phyloP scores from a whole-genome alignment of 441 rosid species.

The Erysimum pusillum region DNA sequence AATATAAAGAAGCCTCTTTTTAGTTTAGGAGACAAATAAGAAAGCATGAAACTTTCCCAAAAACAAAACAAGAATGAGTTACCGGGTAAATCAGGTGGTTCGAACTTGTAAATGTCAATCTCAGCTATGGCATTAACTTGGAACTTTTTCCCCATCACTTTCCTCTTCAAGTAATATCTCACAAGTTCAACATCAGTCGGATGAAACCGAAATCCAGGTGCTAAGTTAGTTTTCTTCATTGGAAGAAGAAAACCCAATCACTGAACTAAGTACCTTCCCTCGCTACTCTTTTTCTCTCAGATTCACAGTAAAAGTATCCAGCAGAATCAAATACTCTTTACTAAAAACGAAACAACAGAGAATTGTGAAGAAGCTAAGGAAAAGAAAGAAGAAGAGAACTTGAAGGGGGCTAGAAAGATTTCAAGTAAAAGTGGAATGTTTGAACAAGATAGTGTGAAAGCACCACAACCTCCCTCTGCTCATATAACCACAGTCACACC shows the following conservation, averaged over 20 bases:
- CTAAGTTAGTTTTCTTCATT: conserved; percentile 44
- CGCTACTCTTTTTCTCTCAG: conserved; percentile 1
- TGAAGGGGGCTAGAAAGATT: neutral
- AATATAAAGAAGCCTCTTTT: neutral
- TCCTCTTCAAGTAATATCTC: conserved; percentile 69
- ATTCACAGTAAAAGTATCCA: conserved; percentile 13
- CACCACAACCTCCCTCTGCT: conserved; percentile 73
- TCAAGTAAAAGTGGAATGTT: conserved; percentile 68
- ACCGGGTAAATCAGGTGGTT: conserved; percentile 73
- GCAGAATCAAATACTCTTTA: conserved; percentile 1
- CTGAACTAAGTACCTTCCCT: conserved; percentile 10
- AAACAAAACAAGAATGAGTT: conserved; percentile 4
- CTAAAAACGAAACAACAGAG: neutral
- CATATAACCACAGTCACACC: conserved; percentile 67
- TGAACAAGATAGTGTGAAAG: conserved; percentile 60
- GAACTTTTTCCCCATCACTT: conserved; percentile 64
- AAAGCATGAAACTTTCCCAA: neutral
- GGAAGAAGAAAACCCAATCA: conserved; percentile 37
- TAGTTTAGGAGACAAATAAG: neutral
- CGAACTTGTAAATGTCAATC: conserved; percentile 64
- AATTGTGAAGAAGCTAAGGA: conserved; percentile 39
- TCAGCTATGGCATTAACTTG: conserved; percentile 58
- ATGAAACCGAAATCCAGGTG: conserved; percentile 87
- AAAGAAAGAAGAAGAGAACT: neutral
- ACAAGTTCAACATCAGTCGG: conserved; percentile 81